Conservation (phyloP, 2,329 filamentous ascomycete species). For the Zymoseptoria pseudotritici region DNA sequence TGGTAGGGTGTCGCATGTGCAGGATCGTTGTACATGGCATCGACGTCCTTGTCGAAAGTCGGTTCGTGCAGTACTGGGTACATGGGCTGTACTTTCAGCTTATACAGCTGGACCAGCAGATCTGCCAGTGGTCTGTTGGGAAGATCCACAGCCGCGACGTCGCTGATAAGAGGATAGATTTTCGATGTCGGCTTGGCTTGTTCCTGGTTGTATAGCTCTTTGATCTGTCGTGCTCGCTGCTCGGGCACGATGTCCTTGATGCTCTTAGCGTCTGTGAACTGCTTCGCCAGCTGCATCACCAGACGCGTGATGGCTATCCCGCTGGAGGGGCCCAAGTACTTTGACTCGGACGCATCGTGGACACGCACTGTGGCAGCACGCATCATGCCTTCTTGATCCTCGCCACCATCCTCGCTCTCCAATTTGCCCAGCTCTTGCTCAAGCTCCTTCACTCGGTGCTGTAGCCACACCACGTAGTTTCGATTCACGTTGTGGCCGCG, state of each 20-base stretch:
- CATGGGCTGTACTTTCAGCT: conserved; percentile 82
- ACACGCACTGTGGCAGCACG: conserved; percentile 79
- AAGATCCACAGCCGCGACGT: conserved; percentile 66
- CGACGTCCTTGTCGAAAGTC: conserved; percentile 65
- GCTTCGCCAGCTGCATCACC: conserved; percentile 93
- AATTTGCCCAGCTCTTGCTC: conserved; percentile 74
- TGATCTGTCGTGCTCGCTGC: conserved; percentile 56
- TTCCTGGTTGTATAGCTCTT: conserved; percentile 62
- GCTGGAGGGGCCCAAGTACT: conserved; percentile 88
- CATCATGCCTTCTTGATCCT: conserved; percentile 74
- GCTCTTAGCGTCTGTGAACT: conserved; percentile 80
- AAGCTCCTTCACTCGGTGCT: conserved; percentile 74
- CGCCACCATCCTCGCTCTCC: conserved; percentile 66
- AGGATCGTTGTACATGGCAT: conserved; percentile 68
- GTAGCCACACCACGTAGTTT: conserved; percentile 85
- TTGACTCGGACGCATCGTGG: conserved; percentile 76
- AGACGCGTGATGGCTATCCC: conserved; percentile 91
- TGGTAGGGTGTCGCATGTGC: conserved; percentile 54
- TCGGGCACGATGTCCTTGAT: conserved; percentile 90
- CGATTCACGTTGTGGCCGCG: conserved; percentile 81
- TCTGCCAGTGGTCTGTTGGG: conserved; percentile 69
- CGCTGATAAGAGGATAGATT: conserved; percentile 84
- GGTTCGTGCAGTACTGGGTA: conserved; percentile 82
- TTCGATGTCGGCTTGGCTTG: conserved; percentile 61
- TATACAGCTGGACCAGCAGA: conserved; percentile 75